Evolutionary conservation across 495 filamentous ascomycete species (phyloP).

Genomic region (Aspergillus panamensis): DNA sequence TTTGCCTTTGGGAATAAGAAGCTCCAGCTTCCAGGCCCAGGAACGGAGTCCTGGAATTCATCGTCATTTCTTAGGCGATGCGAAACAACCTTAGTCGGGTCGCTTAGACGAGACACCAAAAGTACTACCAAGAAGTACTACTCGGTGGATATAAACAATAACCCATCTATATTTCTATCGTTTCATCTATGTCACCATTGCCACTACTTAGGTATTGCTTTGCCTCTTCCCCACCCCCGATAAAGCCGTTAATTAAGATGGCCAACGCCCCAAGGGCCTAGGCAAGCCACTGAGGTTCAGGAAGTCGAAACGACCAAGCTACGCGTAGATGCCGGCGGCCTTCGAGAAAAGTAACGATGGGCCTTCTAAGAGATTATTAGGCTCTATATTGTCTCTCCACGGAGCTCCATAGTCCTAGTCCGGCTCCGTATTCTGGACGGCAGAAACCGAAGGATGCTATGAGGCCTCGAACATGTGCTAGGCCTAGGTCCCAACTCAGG

Average conservation of each 20-base stretch:
- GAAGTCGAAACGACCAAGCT: constrained; percentile 6
- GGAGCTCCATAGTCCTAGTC: neutral
- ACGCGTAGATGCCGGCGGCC: constrained; percentile 18
- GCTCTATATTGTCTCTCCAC: neutral
- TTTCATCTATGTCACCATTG: too few species aligned
- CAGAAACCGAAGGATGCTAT: neutral
- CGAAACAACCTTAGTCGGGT: neutral
- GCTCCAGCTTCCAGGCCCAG: constrained; percentile 7
- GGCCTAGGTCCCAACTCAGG: neutral
- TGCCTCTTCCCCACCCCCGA: neutral
- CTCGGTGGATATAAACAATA: neutral
- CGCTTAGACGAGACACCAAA: neutral
- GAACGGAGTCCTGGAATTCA: neutral
- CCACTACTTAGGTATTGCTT: too few species aligned
- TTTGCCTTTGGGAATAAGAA: too few species aligned
- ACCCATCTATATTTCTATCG: too few species aligned
- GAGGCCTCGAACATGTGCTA: neutral
- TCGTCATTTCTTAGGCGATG: neutral
- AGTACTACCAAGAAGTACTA: neutral
- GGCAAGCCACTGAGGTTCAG: constrained; percentile 6
- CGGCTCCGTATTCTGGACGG: neutral
- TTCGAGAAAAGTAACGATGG: constrained; percentile 16
- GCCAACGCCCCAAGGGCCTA: constrained; percentile 10
- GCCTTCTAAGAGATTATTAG: neutral
- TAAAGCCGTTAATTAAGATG: neutral